Evolutionary conservation across 306 rosid species (phyloP).

Genomic region (Dryas alaskensis): DNA sequence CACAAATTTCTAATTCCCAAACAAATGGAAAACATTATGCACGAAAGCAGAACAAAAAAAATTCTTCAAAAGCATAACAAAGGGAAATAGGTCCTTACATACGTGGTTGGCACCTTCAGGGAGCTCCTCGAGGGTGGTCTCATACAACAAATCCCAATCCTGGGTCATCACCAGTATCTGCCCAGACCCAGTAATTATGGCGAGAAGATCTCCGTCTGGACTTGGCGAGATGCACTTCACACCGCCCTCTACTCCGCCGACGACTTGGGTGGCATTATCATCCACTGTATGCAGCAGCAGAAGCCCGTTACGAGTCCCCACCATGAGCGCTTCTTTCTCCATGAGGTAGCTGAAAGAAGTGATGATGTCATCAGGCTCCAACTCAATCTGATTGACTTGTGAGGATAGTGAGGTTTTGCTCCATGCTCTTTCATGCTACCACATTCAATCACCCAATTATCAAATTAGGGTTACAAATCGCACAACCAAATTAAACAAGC

Average conservation of each 20-base stretch:
- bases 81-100: constrained; percentile 60
- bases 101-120: constrained; percentile 45
- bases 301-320: constrained; percentile 70
- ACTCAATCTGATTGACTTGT: constrained; percentile 45
- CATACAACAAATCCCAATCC: constrained; percentile 91
- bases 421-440: constrained; percentile 59
- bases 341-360: constrained; percentile 77
- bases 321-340: constrained; percentile 88
- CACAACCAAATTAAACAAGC: neutral
- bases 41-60: neutral
- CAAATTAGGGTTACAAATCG: neutral
- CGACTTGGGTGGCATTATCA: constrained; percentile 48
- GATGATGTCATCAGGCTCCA: constrained; percentile 60
- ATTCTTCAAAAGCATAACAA: neutral
- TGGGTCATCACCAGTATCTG: constrained; percentile 79
- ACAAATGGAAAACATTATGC: neutral
- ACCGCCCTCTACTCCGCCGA: constrained; percentile 83
- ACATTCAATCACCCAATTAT: constrained; percentile 14
- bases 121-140: constrained; percentile 52
- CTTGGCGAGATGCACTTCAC: constrained; percentile 74
- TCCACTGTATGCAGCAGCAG: constrained; percentile 65
- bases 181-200: constrained; percentile 53
- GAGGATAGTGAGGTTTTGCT: constrained; percentile 36
- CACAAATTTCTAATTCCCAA: neutral
- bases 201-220: constrained; percentile 87